Evolutionary conservation across 192 early-diverging fungal genomes (phyloP), one percentile per base, ranked within the genome.

Genomic region (Coemansia sp.): DNA sequence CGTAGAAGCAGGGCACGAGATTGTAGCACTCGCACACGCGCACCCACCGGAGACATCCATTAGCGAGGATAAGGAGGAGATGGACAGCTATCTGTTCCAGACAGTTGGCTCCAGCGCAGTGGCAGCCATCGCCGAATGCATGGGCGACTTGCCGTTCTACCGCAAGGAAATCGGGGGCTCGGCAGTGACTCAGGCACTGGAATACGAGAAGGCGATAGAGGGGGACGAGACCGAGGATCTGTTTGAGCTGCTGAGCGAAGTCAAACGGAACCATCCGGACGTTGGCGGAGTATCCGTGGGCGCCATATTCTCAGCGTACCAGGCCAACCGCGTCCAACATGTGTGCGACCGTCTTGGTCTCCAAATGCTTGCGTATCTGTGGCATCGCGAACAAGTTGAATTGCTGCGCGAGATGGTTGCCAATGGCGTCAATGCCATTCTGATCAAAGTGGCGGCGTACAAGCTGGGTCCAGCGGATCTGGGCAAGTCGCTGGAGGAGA

Each of bases 221-320:
- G 82, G 89, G 32, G 97, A 99, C 70, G 97, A 99, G 72, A 95
- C 97, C 1, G 97, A 99, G 75, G 97, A 99, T 71, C 81, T 99
- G 53, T 93, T 85, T 72, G 57, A 75, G 15, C 75, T 99, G 38
- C 84, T 99, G 0, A 61, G 75, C 44, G 73, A 85, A 9, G 93
- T 94, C 42, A 89, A 91, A 81, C 63, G 70, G 39, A 56, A 82
- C 13, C 87, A 93, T 71, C 92, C 95, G 0, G 90, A 94, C 23
- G 85, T 97, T 12, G 73, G 92, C 64, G 97, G 84, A 15, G 94
- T 99, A 6, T 92, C 93, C 32, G 90, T 93, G 16, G 97, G 97
- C 18, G 97, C 97, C 1, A 99, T 99, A 60, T 85, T 99, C 61
- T 98, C 95, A 5, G 95, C 89, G 71, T 99, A 98, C 81, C 97